Evolutionary conservation across 2,329 filamentous ascomycete genomes (phyloP).

Genomic region (Neurospora sp.): DNA sequence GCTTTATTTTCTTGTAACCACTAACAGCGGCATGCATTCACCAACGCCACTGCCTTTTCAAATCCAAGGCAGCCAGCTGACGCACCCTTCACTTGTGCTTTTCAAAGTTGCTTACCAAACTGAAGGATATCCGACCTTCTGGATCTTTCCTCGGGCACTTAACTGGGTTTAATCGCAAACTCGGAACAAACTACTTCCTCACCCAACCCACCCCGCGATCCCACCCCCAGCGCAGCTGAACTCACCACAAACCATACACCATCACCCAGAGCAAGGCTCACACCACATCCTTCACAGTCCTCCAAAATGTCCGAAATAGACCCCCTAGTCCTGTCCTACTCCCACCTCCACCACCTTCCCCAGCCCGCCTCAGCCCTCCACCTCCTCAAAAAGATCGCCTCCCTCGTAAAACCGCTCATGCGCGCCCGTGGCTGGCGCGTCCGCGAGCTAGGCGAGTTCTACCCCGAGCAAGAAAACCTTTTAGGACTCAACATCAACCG

Average conservation of each 20-base stretch:
- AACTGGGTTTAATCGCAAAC: not conserved
- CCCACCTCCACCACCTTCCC: conserved; percentile 37
- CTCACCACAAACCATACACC: not conserved
- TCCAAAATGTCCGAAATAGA: conserved; percentile 33
- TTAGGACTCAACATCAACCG: conserved; percentile 71
- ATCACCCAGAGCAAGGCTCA: conserved; percentile 1
- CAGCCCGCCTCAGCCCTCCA: conserved; percentile 42
- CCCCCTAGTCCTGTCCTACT: conserved; percentile 36
- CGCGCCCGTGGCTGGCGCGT: conserved; percentile 75
- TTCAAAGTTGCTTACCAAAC: not conserved
- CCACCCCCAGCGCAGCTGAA: not conserved
- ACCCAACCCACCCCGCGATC: not conserved
- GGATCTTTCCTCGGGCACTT: not conserved
- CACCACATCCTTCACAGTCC: not conserved
- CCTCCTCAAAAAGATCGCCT: conserved; percentile 70
- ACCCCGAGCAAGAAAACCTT: conserved; percentile 63
- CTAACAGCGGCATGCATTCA: not conserved
- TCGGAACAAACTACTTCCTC: not conserved
- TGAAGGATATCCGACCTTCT: not conserved
- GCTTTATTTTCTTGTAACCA: not conserved
- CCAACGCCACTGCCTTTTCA: not conserved
- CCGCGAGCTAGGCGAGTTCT: conserved; percentile 72
- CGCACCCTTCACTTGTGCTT: not conserved
- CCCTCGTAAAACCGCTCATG: conserved; percentile 92
- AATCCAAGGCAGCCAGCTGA: not conserved